A percentile compares a stretch with the other conserved stretches of the same genome.
These are phyloP conservation scores for Adansonia grandidieri DNA, from an alignment of 441 rosid genomes.

Conservation along the genomic window DNA sequence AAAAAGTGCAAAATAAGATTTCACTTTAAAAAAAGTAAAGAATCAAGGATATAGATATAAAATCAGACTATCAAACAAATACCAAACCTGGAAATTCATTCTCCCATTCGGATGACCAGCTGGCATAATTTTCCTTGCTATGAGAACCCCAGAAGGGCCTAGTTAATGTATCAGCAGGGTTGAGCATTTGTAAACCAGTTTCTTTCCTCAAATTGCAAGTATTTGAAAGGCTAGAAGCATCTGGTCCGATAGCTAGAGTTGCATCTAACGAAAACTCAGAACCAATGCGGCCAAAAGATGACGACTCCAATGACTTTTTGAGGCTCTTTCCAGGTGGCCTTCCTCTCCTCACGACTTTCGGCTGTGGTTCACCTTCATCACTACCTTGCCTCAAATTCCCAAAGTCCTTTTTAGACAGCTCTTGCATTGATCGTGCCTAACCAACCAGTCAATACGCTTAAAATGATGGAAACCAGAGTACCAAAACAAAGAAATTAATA, in stretches of 20 bases:
- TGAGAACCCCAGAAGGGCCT: constrained; percentile 46
- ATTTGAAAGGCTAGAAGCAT: constrained; percentile 40
- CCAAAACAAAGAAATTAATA: background rate
- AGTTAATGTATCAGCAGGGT: constrained; percentile 45
- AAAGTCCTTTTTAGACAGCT: constrained; percentile 77
- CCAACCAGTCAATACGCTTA: constrained; percentile 24
- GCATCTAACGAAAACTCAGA: constrained; percentile 62
- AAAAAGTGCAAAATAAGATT: constrained; percentile 11
- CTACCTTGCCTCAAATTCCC: constrained; percentile 79
- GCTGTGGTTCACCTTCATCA: constrained; percentile 67
- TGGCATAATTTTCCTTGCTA: constrained; percentile 46
- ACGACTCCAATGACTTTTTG: constrained; percentile 60
- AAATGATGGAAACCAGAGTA: constrained; percentile 21
- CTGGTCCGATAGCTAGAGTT: constrained; percentile 59
- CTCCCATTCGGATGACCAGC: constrained; percentile 70
- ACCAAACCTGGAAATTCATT: constrained; percentile 70
- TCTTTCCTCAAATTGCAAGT: constrained; percentile 63
- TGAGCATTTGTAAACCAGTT: constrained; percentile 46
- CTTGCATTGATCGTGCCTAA: constrained; percentile 75
- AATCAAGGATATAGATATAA: background rate
- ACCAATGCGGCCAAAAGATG: constrained; percentile 49
- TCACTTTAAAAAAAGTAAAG: background rate
- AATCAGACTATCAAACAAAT: background rate
- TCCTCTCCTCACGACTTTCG: constrained; percentile 73
- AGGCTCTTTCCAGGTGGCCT: constrained; percentile 70